A percentile compares a stretch with the other conserved stretches of the same genome.
Conservation (phyloP, 83 land plant species). For the Picea abies region DNA sequence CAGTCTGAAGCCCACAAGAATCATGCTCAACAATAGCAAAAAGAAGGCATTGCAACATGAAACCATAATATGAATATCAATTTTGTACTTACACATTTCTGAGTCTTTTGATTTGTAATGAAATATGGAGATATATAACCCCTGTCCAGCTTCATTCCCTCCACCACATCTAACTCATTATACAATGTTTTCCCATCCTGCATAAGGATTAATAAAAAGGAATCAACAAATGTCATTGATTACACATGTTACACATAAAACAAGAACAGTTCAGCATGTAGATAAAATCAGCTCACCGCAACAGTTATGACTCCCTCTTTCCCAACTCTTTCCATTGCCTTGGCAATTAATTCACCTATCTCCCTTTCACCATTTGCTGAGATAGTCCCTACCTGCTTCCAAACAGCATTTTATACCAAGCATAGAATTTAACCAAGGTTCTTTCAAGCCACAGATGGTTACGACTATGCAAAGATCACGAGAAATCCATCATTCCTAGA, state of each 20-base stretch:
- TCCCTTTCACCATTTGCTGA: slow-evolving; percentile 99
- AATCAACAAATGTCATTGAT: not conserved
- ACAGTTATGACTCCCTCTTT: slow-evolving; percentile 98
- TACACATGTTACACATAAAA: not conserved
- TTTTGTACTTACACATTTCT: slow-evolving; percentile 58
- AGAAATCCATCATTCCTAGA: not conserved
- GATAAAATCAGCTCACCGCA: slow-evolving; percentile 44
- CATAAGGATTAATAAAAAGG: not conserved
- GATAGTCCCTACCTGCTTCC: slow-evolving; percentile 84
- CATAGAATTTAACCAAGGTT: not conserved
- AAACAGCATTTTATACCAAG: not conserved
- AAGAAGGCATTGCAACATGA: not conserved
- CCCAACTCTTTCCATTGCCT: slow-evolving; percentile 98
- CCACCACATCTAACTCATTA: slow-evolving; percentile 84
- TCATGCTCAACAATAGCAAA: too few species aligned
- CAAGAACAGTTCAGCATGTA: not conserved
- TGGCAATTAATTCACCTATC: slow-evolving; percentile 93
- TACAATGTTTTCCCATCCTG: slow-evolving; percentile 87
- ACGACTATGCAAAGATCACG: not conserved
- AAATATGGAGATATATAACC: slow-evolving; percentile 84
- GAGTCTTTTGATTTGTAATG: slow-evolving; percentile 58
- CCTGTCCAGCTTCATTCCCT: slow-evolving; percentile 83
- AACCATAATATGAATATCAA: not conserved
- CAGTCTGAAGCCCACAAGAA: not conserved
- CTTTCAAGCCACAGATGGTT: not conserved